These are phyloP conservation scores for Boletus subparvulus DNA, from an alignment of 768 basidiomycete species.

Conservation along the genomic window DNA sequence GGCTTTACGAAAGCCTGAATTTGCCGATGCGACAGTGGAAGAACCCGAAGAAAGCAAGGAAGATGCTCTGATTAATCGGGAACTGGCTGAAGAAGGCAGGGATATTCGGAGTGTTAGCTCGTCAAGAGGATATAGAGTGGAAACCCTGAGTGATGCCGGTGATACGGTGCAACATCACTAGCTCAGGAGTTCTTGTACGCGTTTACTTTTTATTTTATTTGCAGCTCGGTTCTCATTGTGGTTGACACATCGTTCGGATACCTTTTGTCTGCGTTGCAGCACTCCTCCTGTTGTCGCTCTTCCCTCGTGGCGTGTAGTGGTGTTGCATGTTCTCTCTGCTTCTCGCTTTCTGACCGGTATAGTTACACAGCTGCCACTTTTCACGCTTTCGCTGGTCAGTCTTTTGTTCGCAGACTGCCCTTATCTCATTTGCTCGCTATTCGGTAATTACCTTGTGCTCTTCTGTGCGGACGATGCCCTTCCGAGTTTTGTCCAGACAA, in stretches of 20 bases:
- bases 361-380: conserved; percentile 29
- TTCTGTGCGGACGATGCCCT: conserved; percentile 20
- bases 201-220: conserved; percentile 38
- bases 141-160: conserved; percentile 58
- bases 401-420: conserved; percentile 27
- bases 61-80: conserved; percentile 54
- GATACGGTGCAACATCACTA: conserved; percentile 49
- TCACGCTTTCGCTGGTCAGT: conserved; percentile 23
- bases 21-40: conserved; percentile 65
- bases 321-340: conserved; percentile 28
- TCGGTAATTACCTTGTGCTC: conserved; percentile 32
- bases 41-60: conserved; percentile 50
- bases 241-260: conserved; percentile 36
- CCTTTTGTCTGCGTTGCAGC: conserved; percentile 30
- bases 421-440: conserved; percentile 25
- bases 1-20: conserved; percentile 86
- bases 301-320: conserved; percentile 30
- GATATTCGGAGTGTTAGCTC: conserved; percentile 83
- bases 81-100: conserved; percentile 86
- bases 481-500: conserved; percentile 17
- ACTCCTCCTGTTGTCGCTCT: conserved; percentile 30
- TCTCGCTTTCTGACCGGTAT: conserved; percentile 33
- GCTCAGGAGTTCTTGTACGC: conserved; percentile 37
- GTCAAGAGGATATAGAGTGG: conserved; percentile 76
- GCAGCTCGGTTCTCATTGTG: conserved; percentile 34